phyloP scores from a whole-genome alignment of 768 basidiomycete genomes.

The Crucibulum laeve region DNA sequence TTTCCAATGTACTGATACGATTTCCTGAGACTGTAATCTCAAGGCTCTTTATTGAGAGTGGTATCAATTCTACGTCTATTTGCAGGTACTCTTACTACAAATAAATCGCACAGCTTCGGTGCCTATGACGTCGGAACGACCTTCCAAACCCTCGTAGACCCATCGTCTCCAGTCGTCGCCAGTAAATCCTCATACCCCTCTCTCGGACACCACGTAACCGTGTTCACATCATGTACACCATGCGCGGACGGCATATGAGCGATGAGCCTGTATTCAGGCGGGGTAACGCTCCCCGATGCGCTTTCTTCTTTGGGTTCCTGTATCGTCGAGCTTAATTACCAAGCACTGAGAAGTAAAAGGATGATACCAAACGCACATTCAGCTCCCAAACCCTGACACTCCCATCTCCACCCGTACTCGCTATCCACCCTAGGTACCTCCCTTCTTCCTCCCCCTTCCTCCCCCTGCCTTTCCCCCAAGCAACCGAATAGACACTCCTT shows the following conservation, averaged over 20 bases:
- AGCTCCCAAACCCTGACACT: slow-evolving; percentile 79
- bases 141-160: slow-evolving; percentile 76
- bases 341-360: slow-evolving; percentile 3
- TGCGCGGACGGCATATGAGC: slow-evolving; percentile 64
- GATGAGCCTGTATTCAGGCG: slow-evolving; percentile 44
- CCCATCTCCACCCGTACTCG: slow-evolving; percentile 85
- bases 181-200: slow-evolving; percentile 60
- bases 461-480: slow-evolving; percentile 53
- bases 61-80: too few relatives aligned
- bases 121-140: too few relatives aligned
- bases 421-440: slow-evolving; percentile 79
- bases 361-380: slow-evolving; percentile 30
- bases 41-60: too few relatives aligned
- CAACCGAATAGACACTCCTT: slow-evolving; percentile 75
- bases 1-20: too few relatives aligned
- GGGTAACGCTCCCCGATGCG: slow-evolving; percentile 4
- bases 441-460: slow-evolving; percentile 18
- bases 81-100: too few relatives aligned
- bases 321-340: too few relatives aligned
- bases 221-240: slow-evolving; percentile 81
- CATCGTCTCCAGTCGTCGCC: slow-evolving; percentile 87
- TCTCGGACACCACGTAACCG: slow-evolving; percentile 78
- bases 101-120: too few relatives aligned
- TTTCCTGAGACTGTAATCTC: too few relatives aligned
- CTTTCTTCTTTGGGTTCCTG: slow-evolving; percentile 22